Percentiles rank a stretch among this genome's conserved stretches.
phyloP scores from a whole-genome alignment of 108 stramenopile genomes.

The Pseudonitzschia delicatissima region DNA sequence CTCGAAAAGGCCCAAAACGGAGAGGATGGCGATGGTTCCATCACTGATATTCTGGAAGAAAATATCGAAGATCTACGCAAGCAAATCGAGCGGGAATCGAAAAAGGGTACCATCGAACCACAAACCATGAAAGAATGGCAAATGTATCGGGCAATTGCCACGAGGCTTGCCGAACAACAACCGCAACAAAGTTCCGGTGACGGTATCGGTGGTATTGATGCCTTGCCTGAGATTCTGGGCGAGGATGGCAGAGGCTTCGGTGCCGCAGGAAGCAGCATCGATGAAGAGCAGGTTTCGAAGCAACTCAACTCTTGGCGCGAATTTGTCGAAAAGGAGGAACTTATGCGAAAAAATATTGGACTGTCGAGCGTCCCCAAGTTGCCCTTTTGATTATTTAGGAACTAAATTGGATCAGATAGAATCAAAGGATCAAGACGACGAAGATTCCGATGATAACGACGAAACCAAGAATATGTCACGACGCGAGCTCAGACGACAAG shows the following conservation, averaged over 20 bases:
- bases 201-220: not conserved
- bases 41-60: constrained; percentile 46
- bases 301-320: constrained; percentile 43
- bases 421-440: constrained; percentile 2
- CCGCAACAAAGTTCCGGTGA: not conserved
- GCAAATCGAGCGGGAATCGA: constrained; percentile 48
- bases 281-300: constrained; percentile 22
- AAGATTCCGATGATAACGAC: not conserved
- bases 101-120: constrained; percentile 40
- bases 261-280: not conserved
- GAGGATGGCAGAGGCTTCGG: not conserved
- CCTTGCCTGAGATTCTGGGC: not conserved
- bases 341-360: constrained; percentile 30
- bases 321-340: constrained; percentile 38
- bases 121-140: constrained; percentile 58
- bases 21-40: constrained; percentile 17
- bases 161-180: constrained; percentile 16
- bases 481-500: constrained; percentile 25
- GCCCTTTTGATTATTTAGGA: constrained; percentile 42
- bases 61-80: constrained; percentile 52
- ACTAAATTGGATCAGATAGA: constrained; percentile 12
- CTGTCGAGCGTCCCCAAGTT: constrained; percentile 29
- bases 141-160: constrained; percentile 51
- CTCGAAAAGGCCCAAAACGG: constrained; percentile 22
- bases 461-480: constrained; percentile 4